phyloP scores from a whole-genome alignment of 2,329 filamentous ascomycete genomes.

The Rutstroemia sp. region DNA sequence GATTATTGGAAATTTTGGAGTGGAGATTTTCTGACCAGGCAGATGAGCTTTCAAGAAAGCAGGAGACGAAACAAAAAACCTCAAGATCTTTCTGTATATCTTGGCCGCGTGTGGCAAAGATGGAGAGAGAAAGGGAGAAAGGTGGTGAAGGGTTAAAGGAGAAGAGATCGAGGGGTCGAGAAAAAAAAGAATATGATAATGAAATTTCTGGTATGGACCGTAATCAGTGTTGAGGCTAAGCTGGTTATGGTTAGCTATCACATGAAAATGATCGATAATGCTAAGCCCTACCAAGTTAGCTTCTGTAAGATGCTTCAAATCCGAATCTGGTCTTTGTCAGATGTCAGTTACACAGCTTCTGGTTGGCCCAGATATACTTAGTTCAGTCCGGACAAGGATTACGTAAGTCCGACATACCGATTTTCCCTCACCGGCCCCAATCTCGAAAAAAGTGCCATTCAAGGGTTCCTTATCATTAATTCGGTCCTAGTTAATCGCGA shows the following conservation, averaged over 20 bases:
- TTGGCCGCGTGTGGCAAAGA: conserved; percentile 30
- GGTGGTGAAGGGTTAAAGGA: conserved; percentile 10
- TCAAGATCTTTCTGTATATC: conserved; percentile 15
- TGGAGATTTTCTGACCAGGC: conserved; percentile 24
- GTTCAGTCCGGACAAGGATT: too few species aligned
- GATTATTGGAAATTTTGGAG: conserved; percentile 14
- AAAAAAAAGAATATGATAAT: conserved; percentile 5
- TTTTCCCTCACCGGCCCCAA: too few species aligned
- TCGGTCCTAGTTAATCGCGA: background rate
- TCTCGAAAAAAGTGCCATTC: too few species aligned
- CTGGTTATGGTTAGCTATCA: background rate
- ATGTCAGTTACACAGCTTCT: too few species aligned
- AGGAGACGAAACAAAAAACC: conserved; percentile 6
- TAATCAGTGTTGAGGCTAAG: background rate
- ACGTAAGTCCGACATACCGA: too few species aligned
- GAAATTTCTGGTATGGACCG: background rate
- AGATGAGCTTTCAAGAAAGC: conserved; percentile 10
- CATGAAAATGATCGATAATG: background rate
- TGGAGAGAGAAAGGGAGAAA: conserved; percentile 10
- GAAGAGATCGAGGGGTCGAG: background rate
- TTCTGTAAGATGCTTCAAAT: too few species aligned
- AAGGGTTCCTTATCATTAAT: background rate
- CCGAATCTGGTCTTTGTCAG: background rate
- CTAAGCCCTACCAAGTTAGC: background rate
- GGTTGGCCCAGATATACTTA: background rate